phyloP scores from a whole-genome alignment of 441 rosid species.

The Brassica balearica region DNA sequence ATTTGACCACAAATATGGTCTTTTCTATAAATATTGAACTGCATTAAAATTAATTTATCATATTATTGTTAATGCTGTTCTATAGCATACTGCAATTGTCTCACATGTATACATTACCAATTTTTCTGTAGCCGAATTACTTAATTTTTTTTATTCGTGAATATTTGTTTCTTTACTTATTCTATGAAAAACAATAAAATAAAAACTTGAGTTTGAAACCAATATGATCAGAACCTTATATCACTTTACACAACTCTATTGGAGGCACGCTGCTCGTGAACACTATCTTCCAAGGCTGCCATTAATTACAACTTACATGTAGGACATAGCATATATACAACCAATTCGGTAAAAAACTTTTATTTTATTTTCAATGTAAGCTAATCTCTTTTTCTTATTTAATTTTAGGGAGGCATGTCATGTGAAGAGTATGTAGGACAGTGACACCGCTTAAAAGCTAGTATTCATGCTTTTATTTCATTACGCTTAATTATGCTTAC shows the following conservation, averaged over 20 bases:
- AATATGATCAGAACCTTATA: background rate
- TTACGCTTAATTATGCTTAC: conserved; percentile 63
- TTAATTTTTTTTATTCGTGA: background rate
- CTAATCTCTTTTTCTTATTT: background rate
- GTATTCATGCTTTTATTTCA: conserved; percentile 58
- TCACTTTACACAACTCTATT: background rate
- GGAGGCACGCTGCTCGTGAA: conserved; percentile 25
- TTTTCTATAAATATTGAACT: background rate
- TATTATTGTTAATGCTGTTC: background rate
- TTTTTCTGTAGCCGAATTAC: background rate
- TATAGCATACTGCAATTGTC: background rate
- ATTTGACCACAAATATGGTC: background rate
- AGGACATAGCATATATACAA: background rate
- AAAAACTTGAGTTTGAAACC: conserved; percentile 8
- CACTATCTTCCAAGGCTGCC: background rate
- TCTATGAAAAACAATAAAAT: background rate
- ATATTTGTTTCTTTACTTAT: background rate
- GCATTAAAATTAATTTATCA: background rate
- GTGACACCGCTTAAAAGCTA: conserved; percentile 51
- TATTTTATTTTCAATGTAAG: background rate
- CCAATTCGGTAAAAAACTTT: background rate
- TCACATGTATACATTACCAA: background rate
- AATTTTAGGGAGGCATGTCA: conserved; percentile 55
- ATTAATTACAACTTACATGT: background rate
- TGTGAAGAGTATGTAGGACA: conserved; percentile 63